These are phyloP conservation scores for Salvia miltiorrhiza DNA, from an alignment of 257 asterid genomes.

Conservation along the genomic window DNA sequence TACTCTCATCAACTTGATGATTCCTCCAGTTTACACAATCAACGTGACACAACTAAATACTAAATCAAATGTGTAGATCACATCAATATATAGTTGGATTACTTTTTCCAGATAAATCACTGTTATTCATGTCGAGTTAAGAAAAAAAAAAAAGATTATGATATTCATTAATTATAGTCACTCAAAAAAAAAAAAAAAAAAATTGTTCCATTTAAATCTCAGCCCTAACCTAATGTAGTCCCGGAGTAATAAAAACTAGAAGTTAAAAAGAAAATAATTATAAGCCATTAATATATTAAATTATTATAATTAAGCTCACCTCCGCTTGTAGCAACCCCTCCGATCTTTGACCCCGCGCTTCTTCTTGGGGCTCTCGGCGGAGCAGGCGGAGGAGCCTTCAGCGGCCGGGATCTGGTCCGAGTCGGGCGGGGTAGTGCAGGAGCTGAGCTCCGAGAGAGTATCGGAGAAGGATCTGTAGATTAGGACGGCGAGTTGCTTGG, in stretches of 20 bases:
- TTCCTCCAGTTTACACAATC: neutral
- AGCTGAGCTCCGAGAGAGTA: constrained; percentile 29
- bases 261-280: neutral
- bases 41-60: neutral
- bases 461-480: constrained; percentile 44
- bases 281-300: neutral
- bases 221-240: neutral
- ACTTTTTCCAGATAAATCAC: too few species aligned
- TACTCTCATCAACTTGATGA: neutral
- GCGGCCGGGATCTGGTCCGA: constrained; percentile 35
- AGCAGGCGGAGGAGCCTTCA: constrained; percentile 25
- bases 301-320: constrained; percentile 33
- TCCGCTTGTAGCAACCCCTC: constrained; percentile 70
- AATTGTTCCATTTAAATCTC: neutral
- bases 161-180: neutral
- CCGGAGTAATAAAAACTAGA: neutral
- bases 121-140: too few species aligned
- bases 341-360: constrained; percentile 37
- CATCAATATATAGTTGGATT: neutral
- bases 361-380: constrained; percentile 29
- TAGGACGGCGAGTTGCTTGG: constrained; percentile 26
- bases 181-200: neutral
- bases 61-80: neutral
- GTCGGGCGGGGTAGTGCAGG: constrained; percentile 1
- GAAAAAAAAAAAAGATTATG: neutral